phyloP scores from a whole-genome alignment of 805 yeast species.

The Ogataea populi-albae region DNA sequence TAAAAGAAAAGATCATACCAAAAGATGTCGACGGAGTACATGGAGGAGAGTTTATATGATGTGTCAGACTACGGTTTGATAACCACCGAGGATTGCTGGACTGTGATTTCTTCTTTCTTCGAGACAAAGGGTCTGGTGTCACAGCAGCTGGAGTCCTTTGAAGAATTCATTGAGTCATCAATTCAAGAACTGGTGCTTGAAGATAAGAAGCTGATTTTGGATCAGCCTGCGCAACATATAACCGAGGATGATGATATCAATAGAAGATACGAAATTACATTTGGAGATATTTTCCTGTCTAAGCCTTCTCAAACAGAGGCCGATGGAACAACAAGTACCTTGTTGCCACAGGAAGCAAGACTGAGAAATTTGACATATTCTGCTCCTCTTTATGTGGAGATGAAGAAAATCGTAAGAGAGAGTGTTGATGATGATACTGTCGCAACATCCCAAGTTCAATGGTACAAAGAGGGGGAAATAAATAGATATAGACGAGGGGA shows the following conservation, averaged over 20 bases:
- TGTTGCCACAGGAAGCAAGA: conserved; percentile 98
- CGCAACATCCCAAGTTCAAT: conserved; percentile 53
- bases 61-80: conserved; percentile 61
- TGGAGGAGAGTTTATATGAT: conserved; percentile 24
- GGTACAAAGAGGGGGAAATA: conserved; percentile 54
- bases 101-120: conserved; percentile 93
- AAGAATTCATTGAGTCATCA: conserved; percentile 94
- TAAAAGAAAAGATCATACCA: conserved; percentile 7
- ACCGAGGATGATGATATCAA: conserved; percentile 86
- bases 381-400: conserved; percentile 93
- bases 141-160: conserved; percentile 96
- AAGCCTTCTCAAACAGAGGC: conserved; percentile 99
- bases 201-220: conserved; percentile 88
- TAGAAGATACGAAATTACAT: conserved; percentile 92
- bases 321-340: conserved; percentile 98
- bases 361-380: conserved; percentile 94
- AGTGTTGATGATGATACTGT: conserved; percentile 68
- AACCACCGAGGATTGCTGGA: conserved; percentile 99
- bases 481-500: conserved; percentile 36
- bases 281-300: conserved; percentile 94
- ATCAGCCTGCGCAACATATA: conserved; percentile 97
- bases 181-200: conserved; percentile 97
- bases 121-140: conserved; percentile 96
- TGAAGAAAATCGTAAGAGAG: conserved; percentile 84
- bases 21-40: conserved; percentile 18